Base-by-base conservation (phyloP, 2,329 filamentous ascomycete species). In the Pseudovirgaria hyperparasitica region DNA sequence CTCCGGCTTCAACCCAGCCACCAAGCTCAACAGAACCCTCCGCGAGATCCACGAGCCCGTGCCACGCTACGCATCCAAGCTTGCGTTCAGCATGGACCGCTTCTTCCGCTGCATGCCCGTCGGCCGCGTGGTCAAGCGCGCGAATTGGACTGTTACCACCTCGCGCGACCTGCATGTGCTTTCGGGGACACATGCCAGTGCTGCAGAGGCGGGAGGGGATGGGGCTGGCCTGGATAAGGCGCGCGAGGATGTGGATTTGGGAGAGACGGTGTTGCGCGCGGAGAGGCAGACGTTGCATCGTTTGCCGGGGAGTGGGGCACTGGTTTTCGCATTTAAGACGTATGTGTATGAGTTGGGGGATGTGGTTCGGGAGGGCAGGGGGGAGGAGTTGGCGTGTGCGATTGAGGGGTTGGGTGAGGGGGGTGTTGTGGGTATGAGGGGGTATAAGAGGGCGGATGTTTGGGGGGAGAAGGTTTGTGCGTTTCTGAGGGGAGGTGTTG, bases 251-350 rank as follows among this genome's bases (percentile, higher is more conserved):
- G 26, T 65, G 22, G 49, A 69, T 42, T 33, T 69, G 9, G 48
- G 60, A 15, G 52, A 63, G 33, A 57, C 51, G 18, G 38, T 53
- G 15, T 28, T 77, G 13, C 55, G 72, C 4, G 67, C 60, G 35
- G 72, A 78, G 46, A 53, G 70, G 17, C 72, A 77, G 54, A 72
- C 68, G 1, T 45, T 78, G 18, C 70, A 75, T 50, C 59, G 72
- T 1, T 44, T 77, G 15, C 69, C 69, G 4, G 36, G 49, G 25
- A 65, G 58, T 0, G 54, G 57, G 27, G 70, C 68, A 6, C 26
- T 76, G 12, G 59, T 75, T 0, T 77, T 77, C 49, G 60, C 57
- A 0, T 70, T 76, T 45, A 72, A 75, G 47, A 76, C 72, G 10
- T 76, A 74, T 45, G 51, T 62, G 31, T 75, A 76, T 45, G 58